Base-by-base conservation (phyloP, 2,329 filamentous ascomycete genomes). In the Cladosporium sp. region DNA sequence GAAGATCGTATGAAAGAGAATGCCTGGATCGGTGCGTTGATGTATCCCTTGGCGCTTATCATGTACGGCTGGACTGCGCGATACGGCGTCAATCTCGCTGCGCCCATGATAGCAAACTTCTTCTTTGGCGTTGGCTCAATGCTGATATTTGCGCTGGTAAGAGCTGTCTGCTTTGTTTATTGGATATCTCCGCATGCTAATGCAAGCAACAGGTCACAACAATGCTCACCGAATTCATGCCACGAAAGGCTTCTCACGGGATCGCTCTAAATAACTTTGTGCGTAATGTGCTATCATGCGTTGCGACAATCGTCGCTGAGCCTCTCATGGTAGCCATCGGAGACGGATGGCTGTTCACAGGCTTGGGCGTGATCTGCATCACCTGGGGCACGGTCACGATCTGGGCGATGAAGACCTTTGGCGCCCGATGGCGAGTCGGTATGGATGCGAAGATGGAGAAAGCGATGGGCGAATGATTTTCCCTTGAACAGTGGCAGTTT, bases 1-100 rank as follows among this genome's bases (percentile, higher is more conserved):
- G 92, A 95, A 78, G 92, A 96, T 76, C 86, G 92, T 14, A 91
- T 95, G 86, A 84, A 88, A 52, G 90, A 94, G 74, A 95, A 96
- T 74, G 90, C 90, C 2, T 94, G 89, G 89, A 77, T 93, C 0
- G 90, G 89, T 3, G 88, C 88, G 0, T 81, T 87, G 3, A 71
- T 93, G 55, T 93, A 90, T 71, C 92, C 92, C 0, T 82, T 83
- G 0, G 88, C 88, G 0, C 77, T 95, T 67, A 81, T 95, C 32
- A 88, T 88, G 81, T 95, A 92, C 74, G 92, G 92, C 4, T 96
- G 92, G 92, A 85, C 87, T 0, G 84, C 86, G 0, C 80, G 88
- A 51, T 85, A 87, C 67, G 82, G 88, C 1, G 78, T 91, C 3
- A 74, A 72, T 52, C 68, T 72, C 10, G 75, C 74, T 0, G 74